These are phyloP conservation scores for Austropuccinia psidii DNA, from an alignment of 1,284 basidiomycete species.

Conservation along the genomic window DNA sequence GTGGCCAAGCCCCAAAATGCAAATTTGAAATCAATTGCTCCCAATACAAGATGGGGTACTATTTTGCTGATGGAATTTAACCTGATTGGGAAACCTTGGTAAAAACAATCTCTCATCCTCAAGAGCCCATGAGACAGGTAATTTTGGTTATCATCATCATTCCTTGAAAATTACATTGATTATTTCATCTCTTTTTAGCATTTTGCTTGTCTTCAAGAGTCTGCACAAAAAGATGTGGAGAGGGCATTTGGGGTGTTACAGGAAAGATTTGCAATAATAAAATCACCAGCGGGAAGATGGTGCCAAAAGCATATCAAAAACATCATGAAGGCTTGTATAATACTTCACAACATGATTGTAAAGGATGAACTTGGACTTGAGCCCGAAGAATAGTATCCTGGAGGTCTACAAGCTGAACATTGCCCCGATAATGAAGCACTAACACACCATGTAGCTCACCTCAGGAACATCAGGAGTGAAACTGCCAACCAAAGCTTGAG, in stretches of 20 bases:
- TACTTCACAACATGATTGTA: constrained; percentile 11
- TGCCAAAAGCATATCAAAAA: neutral
- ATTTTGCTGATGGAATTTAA: constrained; percentile 1
- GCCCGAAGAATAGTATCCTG: no score
- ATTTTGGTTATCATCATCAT: no score
- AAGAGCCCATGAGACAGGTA: no score
- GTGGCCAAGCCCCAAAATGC: no score
- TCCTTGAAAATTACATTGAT: no score
- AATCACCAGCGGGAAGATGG: neutral
- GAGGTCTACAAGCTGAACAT: no score
- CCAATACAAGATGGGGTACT: neutral
- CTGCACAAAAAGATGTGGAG: neutral
- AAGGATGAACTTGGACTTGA: neutral
- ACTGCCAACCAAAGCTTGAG: no score
- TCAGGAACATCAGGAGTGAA: no score
- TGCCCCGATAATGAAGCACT: no score
- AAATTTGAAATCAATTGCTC: neutral
- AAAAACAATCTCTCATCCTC: neutral
- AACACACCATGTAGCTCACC: no score
- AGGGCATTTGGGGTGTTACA: constrained; percentile 8
- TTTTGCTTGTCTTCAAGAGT: constrained; percentile 9
- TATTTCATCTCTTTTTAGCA: neutral
- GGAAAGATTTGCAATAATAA: neutral
- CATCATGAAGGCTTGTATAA: neutral
- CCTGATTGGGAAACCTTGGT: neutral